A percentile compares a stretch with the other conserved stretches of the same genome.
Evolutionary conservation across 352 stramenopile genomes (phyloP).

Genomic region (Phytophthora fragariae): DNA sequence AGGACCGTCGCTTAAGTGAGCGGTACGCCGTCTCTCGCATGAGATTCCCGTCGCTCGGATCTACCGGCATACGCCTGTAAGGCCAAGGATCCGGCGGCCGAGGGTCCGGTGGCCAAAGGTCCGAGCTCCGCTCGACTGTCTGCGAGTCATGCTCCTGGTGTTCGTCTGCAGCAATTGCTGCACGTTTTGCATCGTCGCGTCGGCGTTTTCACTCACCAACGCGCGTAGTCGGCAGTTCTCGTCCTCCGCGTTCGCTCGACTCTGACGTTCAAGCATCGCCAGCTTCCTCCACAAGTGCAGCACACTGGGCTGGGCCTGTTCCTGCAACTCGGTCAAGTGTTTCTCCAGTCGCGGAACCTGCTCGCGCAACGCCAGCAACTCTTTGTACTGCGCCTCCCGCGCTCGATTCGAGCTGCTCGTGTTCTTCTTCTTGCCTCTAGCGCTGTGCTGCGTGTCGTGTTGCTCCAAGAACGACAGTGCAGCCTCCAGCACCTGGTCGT

Average conservation of each 20-base stretch:
- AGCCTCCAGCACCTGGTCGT: conserved; percentile 29
- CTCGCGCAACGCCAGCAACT: conserved; percentile 31
- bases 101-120: conserved; percentile 13
- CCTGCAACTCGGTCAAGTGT: conserved; percentile 17
- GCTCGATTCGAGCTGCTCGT: conserved; percentile 38
- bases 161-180: conserved; percentile 21
- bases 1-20: background rate
- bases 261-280: conserved; percentile 24
- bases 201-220: conserved; percentile 22
- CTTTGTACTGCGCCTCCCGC: conserved; percentile 23
- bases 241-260: conserved; percentile 17
- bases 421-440: conserved; percentile 20
- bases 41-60: conserved; percentile 26
- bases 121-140: too few species aligned
- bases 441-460: conserved; percentile 10
- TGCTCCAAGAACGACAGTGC: conserved; percentile 43
- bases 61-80: conserved; percentile 29
- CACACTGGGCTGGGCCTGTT: background rate
- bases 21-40: conserved; percentile 32
- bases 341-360: conserved; percentile 26
- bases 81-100: conserved; percentile 14
- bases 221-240: conserved; percentile 38
- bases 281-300: conserved; percentile 31
- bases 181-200: conserved; percentile 9
- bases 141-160: background rate